These are phyloP conservation scores for Aspergillus felis DNA, from an alignment of 2,329 filamentous ascomycete species.

Conservation along the genomic window DNA sequence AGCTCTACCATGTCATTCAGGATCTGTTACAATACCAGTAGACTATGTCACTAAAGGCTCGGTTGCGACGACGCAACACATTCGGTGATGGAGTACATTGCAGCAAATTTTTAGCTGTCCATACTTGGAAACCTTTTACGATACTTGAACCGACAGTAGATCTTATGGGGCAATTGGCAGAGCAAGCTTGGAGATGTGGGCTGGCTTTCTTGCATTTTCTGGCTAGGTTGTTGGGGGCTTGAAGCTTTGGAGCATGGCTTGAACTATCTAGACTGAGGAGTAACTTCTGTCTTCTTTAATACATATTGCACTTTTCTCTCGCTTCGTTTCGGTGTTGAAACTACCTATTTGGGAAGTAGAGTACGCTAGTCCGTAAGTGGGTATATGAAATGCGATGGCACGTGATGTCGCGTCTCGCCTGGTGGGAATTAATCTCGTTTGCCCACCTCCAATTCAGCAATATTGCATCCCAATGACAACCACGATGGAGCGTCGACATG, in stretches of 20 bases:
- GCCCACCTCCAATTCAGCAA: background rate
- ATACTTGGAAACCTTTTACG: background rate
- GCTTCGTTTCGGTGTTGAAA: background rate
- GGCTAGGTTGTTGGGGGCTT: background rate
- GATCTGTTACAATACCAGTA: conserved; percentile 30
- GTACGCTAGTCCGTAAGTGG: background rate
- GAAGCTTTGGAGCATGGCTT: background rate
- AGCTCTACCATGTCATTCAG: conserved; percentile 44
- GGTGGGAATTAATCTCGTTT: background rate
- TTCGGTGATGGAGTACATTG: background rate
- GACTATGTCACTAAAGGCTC: background rate
- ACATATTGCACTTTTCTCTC: background rate
- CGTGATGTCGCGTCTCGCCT: background rate
- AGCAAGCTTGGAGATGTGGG: background rate
- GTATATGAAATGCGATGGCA: background rate
- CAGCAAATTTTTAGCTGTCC: background rate
- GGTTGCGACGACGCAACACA: background rate
- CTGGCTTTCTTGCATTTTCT: background rate
- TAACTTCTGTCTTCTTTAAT: background rate
- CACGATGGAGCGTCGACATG: conserved; percentile 25
- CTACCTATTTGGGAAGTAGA: background rate
- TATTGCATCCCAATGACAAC: background rate
- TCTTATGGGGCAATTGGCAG: background rate
- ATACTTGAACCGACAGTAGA: background rate
- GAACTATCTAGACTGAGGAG: background rate